Base-by-base conservation (phyloP, 2,329 filamentous ascomycete species). In the Rutstroemia sp. region DNA sequence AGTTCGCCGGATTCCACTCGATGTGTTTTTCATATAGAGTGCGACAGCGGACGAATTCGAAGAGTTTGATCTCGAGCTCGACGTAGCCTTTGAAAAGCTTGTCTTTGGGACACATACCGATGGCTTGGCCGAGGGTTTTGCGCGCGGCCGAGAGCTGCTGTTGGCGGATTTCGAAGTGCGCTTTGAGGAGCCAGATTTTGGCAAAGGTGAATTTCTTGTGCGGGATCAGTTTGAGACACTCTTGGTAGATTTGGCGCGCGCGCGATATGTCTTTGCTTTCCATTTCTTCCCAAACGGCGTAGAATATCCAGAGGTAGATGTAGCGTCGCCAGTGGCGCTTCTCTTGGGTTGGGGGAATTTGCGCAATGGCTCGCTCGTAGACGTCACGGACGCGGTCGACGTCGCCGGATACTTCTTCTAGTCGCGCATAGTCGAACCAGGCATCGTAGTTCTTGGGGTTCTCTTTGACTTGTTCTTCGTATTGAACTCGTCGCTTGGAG, bases 121-220 rank as follows among this genome's bases (percentile, higher is more conserved):
- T 89, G 1, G 92, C 89, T 58, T 87, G 86, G 0, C 94, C 94
- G 7, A 99, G 78, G 0, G 91, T 88, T 73, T 96, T 99, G 39
- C 94, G 82, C 21, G 94, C 92, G 4, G 84, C 76, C 23, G 84
- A 79, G 5, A 97, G 78, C 64, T 96, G 81, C 69, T 87, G 83
- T 67, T 96, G 92, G 12, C 94, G 87, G 38, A 97, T 80, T 69
- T 97, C 92, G 63, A 97, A 96, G 59, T 95, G 88, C 1, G 92
- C 91, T 66, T 92, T 95, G 73, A 95, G 78, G 46, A 97, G 77
- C 94, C 94, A 99, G 50, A 97, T 77, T 72, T 99, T 99, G 69
- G 91, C 89, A 70, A 97, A 99, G 0, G 94, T 97, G 73, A 97
- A 99, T 67, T 89, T 89, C 70, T 95, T 95, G 76, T 99, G 94